A percentile compares a stretch with the other conserved stretches of the same genome.
Evolutionary conservation across 1,139 yeast genomes (phyloP).

Genomic region (Magnusiomyces tetraspermus): DNA sequence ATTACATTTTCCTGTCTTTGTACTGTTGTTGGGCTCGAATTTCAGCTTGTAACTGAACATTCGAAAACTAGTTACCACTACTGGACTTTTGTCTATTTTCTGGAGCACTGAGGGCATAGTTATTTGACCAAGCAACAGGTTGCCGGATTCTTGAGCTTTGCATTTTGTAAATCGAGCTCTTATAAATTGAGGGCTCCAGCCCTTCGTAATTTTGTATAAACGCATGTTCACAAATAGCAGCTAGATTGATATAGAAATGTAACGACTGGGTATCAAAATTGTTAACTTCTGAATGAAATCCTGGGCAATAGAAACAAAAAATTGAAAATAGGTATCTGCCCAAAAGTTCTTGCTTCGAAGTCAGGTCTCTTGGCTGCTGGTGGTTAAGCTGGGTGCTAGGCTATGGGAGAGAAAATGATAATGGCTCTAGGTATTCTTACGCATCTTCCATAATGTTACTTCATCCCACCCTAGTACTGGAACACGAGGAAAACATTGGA

Average conservation of each 20-base stretch:
- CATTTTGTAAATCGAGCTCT: no score
- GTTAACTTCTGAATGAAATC: not conserved
- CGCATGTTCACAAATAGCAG: not conserved
- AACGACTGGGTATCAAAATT: not conserved
- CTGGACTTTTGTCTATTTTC: no score
- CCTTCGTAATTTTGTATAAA: not conserved
- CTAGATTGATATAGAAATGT: not conserved
- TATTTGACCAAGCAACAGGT: no score
- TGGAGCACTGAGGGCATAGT: no score
- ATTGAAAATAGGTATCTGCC: not conserved
- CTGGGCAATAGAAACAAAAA: not conserved
- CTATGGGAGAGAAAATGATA: not conserved
- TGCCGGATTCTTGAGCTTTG: no score
- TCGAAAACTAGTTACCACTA: no score
- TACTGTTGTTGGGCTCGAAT: no score
- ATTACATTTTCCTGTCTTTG: no score
- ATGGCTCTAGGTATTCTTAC: not conserved
- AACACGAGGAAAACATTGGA: not conserved
- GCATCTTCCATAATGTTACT: not conserved
- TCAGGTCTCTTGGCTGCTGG: not conserved
- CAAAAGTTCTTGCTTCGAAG: not conserved
- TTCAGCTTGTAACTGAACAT: no score
- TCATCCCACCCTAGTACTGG: not conserved
- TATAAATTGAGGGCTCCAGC: no score
- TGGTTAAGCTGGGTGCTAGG: not conserved